Percentiles rank a stretch among this genome's conserved stretches.
phyloP scores from a whole-genome alignment of 75 land plant species.

The Picea glauca region DNA sequence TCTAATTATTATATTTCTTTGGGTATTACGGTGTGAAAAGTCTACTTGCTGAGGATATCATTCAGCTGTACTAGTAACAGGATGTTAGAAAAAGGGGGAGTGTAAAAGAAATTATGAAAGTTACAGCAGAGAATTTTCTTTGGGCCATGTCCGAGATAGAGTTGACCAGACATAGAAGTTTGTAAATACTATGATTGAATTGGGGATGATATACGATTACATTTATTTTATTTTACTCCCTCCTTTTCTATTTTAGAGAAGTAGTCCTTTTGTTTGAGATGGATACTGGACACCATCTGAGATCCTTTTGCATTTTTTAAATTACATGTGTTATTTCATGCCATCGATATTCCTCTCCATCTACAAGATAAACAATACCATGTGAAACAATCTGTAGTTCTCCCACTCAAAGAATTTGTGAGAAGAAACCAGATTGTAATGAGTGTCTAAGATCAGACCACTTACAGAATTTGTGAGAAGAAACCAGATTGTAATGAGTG shows the following conservation, averaged over 20 bases:
- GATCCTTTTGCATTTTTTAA: background rate
- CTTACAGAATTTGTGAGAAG: background rate
- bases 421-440: background rate
- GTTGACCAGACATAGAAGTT: background rate
- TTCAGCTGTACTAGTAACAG: background rate
- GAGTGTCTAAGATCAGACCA: background rate
- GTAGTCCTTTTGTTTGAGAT: background rate
- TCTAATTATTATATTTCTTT: background rate
- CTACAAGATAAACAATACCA: too few relatives aligned
- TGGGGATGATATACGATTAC: background rate
- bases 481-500: background rate
- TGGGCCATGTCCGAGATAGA: background rate
- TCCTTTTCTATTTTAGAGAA: background rate
- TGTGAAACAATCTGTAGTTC: background rate
- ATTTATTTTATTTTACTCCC: background rate
- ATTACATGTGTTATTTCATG: too few relatives aligned
- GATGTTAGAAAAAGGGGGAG: background rate
- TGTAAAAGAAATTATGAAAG: background rate
- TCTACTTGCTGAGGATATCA: constrained; percentile 2
- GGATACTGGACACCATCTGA: background rate
- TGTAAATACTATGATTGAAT: background rate
- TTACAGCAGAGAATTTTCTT: background rate
- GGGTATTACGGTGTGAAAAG: constrained; percentile 3
- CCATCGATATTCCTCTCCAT: too few relatives aligned
- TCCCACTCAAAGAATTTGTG: background rate